Evolutionary conservation across 306 rosid species (phyloP), one percentile per base, ranked within the genome.

Genomic region (Cucumis hystrix): DNA sequence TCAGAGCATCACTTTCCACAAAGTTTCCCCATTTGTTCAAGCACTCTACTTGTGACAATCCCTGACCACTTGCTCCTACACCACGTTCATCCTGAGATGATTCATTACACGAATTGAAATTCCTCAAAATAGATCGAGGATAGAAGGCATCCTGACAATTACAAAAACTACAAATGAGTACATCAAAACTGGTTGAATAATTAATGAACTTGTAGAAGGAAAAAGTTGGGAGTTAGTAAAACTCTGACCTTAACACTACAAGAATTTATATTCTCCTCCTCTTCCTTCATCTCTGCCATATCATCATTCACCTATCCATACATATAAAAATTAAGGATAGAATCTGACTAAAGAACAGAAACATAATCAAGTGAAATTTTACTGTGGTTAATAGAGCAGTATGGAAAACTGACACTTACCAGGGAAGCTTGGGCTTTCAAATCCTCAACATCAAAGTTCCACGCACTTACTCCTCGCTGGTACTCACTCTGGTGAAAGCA

Each of bases 401-500:
- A 52, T 30, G 13, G 25, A 10, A 61, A 75, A 16, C 20, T 10
- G 73, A 43, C 63, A 70, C 89, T 82, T 87, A 96, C 99, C 98
- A 87, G 35, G 60, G 99, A 89, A 55, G 99, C 99, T 84, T 92
- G 99, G 62, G 94, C 96, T 88, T 92, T 96, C 83, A 96, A 87
- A 87, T 96, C 99, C 75, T 88, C 96, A 65, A 96, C 39, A 74
- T 96, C 97, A 15, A 96, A 96, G 88, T 96, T 91, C 99, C 99
- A 96, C 25, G 99, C 99, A 77, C 99, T 96, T 79, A 96, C 99
- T 72, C 99, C 99, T 81, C 98, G 96, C 52, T 96, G 93, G 84
- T 96, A 96, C 86, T 96, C 98, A 81, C 98, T 96, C 99, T 96
- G 86, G 72, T 77, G 58, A 83, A 25, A 43, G 67, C 55, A 81